A percentile compares a stretch with the other conserved stretches of the same genome.
phyloP scores from a whole-genome alignment of 83 land plant species.

The Diphasiastrum complanatum region DNA sequence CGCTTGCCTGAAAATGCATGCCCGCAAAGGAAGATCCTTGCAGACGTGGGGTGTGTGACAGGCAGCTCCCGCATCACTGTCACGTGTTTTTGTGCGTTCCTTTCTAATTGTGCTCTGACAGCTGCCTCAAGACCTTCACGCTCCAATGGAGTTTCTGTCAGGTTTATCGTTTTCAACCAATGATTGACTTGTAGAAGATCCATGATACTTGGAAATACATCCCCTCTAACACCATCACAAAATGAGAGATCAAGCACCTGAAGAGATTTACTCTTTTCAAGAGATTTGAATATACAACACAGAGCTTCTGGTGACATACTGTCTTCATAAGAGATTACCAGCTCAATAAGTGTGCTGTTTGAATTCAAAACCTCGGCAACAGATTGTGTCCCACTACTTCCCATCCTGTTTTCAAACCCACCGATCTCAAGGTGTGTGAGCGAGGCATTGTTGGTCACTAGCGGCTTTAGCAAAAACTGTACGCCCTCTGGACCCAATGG shows the following conservation, averaged over 20 bases:
- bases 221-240: not conserved
- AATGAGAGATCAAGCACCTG: not conserved
- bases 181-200: constrained; percentile 5
- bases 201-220: not conserved
- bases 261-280: not conserved
- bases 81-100: no score
- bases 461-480: not conserved
- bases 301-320: not conserved
- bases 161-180: not conserved
- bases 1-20: constrained; percentile 6
- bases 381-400: not conserved
- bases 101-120: no score
- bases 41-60: not conserved
- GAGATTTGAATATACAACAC: not conserved
- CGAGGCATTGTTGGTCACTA: not conserved
- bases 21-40: not conserved
- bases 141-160: not conserved
- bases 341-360: not conserved
- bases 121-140: not conserved
- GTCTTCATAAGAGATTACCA: not conserved
- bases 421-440: no score
- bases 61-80: not conserved
- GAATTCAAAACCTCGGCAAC: not conserved
- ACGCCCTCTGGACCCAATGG: constrained; percentile 3
- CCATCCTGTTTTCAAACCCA: not conserved